Evolutionary conservation across 1,284 basidiomycete species (phyloP), one percentile per base, ranked within the genome.

Genomic region (Inonotus hispidus): DNA sequence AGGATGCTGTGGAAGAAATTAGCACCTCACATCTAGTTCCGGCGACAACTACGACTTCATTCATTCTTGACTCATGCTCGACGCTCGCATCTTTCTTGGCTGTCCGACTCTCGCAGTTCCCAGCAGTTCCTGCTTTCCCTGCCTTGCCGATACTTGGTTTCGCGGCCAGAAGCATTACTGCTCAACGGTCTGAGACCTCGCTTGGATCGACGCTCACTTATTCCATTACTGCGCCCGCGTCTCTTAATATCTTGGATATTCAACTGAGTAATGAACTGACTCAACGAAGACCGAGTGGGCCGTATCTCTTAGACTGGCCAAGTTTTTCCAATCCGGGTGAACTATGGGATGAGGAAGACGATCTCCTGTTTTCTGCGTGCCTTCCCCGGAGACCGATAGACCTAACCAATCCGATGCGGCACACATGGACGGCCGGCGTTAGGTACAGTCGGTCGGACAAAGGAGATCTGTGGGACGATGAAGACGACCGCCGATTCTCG

Each of bases 261-360:
- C 46, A 54, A 25, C 19, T 59, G 5, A 53, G 56, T 27, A 53
- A 60, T 37, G 25, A 45, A 7, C 39, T 60, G 25, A 38, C 37
- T 21, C 52, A 53, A 29, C 23, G 25, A 45, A 38, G 47, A 29
- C 46, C 35, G 23, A 50, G 21, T 23, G 29, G 32, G 23, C 29
- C 14, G 10, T 52, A 32, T n/a, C 32, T 52, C 3, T 35, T 52
- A 16, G 47, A 39, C 2, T 50, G 46, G 45, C 25, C 19, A 37
- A 37, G 43, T 21, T 14, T 50, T 23, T 21, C 39, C 27, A 50
- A 53, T 27, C 59, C 59, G 10, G 63, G 63, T 23, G 59, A 64
- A 35, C 41, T 64, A 29, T 64, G 63, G 63, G 63, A 64, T 43
- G 63, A 64, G 38, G 63, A 64, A 38, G 63, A 64, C 35, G 63